A percentile compares a stretch with the other conserved stretches of the same genome.
Conservation (phyloP, 345 rosid genomes). For the Pelargonium nanum region DNA sequence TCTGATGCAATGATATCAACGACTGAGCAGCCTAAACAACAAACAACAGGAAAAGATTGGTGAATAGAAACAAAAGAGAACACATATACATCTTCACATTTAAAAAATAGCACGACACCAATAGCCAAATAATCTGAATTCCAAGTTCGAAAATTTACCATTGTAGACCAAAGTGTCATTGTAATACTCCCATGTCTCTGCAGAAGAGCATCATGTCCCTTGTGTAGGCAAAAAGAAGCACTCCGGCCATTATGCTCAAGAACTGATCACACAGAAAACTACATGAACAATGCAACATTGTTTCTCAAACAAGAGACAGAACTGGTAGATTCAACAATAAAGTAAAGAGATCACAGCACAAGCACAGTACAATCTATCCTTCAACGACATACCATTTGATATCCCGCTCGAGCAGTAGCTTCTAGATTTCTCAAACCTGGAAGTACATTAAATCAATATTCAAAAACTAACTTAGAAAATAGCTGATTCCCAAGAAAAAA, state of each 20-base stretch:
- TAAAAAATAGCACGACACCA: not conserved
- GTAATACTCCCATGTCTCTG: slow-evolving; percentile 25
- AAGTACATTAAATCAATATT: too few relatives aligned
- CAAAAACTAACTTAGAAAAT: not conserved
- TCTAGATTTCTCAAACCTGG: not conserved
- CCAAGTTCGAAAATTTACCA: slow-evolving; percentile 35
- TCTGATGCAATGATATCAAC: slow-evolving; percentile 28
- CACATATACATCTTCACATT: not conserved
- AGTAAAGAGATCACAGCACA: not conserved
- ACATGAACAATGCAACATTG: not conserved
- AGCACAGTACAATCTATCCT: not conserved
- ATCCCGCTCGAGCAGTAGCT: not conserved
- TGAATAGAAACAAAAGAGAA: slow-evolving; percentile 5
- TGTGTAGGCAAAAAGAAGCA: slow-evolving; percentile 27
- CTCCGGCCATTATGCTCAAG: slow-evolving; percentile 21
- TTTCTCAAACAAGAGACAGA: not conserved
- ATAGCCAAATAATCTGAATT: not conserved
- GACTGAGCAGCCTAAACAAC: slow-evolving; percentile 40
- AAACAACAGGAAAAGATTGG: slow-evolving; percentile 2
- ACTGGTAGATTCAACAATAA: not conserved
- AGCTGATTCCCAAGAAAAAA: not conserved
- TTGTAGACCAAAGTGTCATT: slow-evolving; percentile 33
- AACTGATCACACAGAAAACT: slow-evolving; percentile 27
- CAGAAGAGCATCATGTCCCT: slow-evolving; percentile 24
- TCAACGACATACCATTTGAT: not conserved